phyloP scores from a whole-genome alignment of 139 green algal genomes.

The Chlorella sp. region DNA sequence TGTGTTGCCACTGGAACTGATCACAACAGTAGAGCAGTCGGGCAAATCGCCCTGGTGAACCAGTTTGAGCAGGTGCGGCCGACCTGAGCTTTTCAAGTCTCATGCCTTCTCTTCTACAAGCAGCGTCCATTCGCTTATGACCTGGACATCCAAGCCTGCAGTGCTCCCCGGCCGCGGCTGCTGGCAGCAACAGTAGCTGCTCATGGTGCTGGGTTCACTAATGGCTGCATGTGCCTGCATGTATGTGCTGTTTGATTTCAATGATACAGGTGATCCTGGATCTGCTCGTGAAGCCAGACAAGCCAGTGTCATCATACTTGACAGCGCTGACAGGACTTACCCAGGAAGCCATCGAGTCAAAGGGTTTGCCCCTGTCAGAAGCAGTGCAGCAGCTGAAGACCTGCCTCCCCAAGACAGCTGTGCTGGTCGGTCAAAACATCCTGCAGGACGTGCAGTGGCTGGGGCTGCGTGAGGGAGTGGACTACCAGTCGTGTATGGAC shows the following conservation, averaged over 20 bases:
- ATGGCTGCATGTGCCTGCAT: no score
- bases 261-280: constrained; percentile 53
- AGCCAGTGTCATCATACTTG: constrained; percentile 74
- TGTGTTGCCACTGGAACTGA: constrained; percentile 76
- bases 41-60: constrained; percentile 79
- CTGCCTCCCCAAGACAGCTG: constrained; percentile 49
- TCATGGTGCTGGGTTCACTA: no score
- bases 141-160: no score
- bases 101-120: no score
- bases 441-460: constrained; percentile 83
- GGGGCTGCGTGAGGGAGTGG: constrained; percentile 63
- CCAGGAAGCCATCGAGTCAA: constrained; percentile 43
- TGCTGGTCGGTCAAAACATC: constrained; percentile 88
- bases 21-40: constrained; percentile 81
- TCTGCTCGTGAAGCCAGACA: constrained; percentile 64
- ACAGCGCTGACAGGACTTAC: constrained; percentile 63
- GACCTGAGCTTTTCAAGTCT: no score
- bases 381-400: constrained; percentile 36
- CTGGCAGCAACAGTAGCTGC: no score
- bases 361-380: constrained; percentile 36
- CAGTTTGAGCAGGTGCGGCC: constrained; percentile 54
- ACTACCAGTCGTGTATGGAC: constrained; percentile 57
- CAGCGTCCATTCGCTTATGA: no score
- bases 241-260: neutral
- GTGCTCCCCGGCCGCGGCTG: no score